Evolutionary conservation across 805 yeast species (phyloP).

Genomic region (Candida argentea): DNA sequence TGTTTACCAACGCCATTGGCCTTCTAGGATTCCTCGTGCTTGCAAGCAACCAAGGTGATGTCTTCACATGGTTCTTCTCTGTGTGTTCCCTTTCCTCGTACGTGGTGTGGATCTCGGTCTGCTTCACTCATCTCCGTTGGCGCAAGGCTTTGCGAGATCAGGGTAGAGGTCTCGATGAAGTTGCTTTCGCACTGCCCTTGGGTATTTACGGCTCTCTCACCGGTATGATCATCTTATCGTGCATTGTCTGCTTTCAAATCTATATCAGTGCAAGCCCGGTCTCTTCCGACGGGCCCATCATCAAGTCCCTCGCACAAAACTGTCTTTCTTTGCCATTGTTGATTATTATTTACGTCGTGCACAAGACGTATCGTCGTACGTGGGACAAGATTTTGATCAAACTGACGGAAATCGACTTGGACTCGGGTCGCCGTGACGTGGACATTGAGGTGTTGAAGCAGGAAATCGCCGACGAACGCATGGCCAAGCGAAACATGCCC

Average conservation of each 20-base stretch:
- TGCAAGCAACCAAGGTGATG: conserved; percentile 6
- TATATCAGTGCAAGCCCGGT: conserved; percentile 19
- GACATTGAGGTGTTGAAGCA: conserved; percentile 13
- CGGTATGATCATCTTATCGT: conserved; percentile 13
- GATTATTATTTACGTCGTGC: conserved; percentile 13
- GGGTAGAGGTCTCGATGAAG: conserved; percentile 10
- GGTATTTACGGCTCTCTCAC: conserved; percentile 18
- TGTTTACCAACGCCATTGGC: conserved; percentile 8
- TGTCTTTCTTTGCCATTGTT: conserved; percentile 17
- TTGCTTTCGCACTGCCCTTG: conserved; percentile 13
- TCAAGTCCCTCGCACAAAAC: conserved; percentile 14
- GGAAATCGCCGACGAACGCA: conserved; percentile 13
- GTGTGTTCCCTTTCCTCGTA: conserved; percentile 26
- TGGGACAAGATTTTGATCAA: conserved; percentile 12
- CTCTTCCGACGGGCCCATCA: conserved; percentile 9
- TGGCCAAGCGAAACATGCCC: conserved; percentile 6
- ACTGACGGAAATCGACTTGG: conserved; percentile 14
- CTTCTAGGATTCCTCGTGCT: conserved; percentile 10
- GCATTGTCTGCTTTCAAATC: conserved; percentile 16
- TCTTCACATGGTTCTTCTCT: conserved; percentile 22
- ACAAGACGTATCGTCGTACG: conserved; percentile 13
- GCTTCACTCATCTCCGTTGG: conserved; percentile 23
- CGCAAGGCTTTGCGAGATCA: conserved; percentile 22
- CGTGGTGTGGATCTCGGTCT: conserved; percentile 26
- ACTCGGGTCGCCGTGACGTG: conserved; percentile 15